Base-by-base conservation (phyloP, 1,284 basidiomycete genomes). In the Moesziomyces parantarcticus region DNA sequence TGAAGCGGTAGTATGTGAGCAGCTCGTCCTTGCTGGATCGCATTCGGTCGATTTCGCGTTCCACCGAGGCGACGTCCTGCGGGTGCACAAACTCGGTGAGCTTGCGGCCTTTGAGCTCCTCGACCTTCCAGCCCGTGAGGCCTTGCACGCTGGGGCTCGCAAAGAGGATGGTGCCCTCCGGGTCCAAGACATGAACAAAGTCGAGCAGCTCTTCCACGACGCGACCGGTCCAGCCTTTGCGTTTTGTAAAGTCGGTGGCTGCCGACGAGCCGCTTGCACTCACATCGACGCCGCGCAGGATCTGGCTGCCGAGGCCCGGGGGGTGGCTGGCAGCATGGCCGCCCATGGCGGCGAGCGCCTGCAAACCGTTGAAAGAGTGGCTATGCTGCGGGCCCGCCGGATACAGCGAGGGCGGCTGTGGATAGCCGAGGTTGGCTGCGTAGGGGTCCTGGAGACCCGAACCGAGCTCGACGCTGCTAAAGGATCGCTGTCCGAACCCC, bases 171-270 rank as follows among this genome's bases (percentile, higher is more conserved):
- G 50, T 53, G 16, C 74, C 77, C 5, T 76, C 58, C 8, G 64
- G 65, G 56, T 79, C 77, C 36, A 80, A 58, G 20, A 80, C 79
- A 47, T 79, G 77, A 1, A 78, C 73, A 57, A 80, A 79, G 57
- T 80, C 79, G 42, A 79, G 65, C 47, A 80, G 57, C 49, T 80
- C 79, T 43, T 80, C 79, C 5, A 80, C 74, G 25, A 80, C 70
- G 32, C 79, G 70, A 3, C 54, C 71, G 13, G 75, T 64, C 79
- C 79, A 80, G 20, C 79, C 79, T 47, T 80, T 80, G 25, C 79
- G 66, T 48, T 76, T 77, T 40, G 79, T 80, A 42, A 80, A 79
- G 45, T 79, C 79, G 47, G 72, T 73, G 32, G 75, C 74, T 3
- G 77, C 72, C 3, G 65, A 66, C 18, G 59, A 62, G 34, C 76